Base-by-base conservation (phyloP, 805 yeast genomes). In the Metschnikowia kofuensis region DNA sequence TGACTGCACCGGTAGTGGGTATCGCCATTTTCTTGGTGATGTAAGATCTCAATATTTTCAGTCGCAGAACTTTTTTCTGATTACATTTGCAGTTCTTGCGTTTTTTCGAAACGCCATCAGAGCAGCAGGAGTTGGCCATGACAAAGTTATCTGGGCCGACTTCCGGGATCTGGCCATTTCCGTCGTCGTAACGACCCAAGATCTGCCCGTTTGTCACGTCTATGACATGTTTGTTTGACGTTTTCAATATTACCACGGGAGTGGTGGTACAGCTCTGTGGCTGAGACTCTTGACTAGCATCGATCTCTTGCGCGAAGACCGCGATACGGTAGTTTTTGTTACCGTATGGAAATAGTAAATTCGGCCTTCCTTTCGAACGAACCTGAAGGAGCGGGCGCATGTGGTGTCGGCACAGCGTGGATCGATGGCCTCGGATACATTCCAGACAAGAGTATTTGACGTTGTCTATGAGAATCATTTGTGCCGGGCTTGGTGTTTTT, bases 381-480 rank as follows among this genome's bases (percentile, higher is more conserved):
- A 92, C 97, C 59, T 89, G 88, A 11, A 91, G 83, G 37, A 92
- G 72, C 26, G 94, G 89, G 41, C 97, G 75, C 45, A 79, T 74
- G 30, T 86, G 80, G 66, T 92, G 99, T 46, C 80, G 80, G 66
- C 99, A 92, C 47, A 85, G 82, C 0, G 92, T 83, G 1, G 97
- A 87, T 37, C 99, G 70, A 62, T 92, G 99, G 14, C 98, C 98
- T 39, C 97, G 74, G 26, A 94, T 89, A 62, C 99, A 92, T 60
- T 84, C 85, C 47, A 80, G 79, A 66, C 97, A 89, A 3, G 96
- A 87, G 63, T 87, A 86, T 59, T 90, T 86, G 57, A 80, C 85
- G 29, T 86, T 87, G 54, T 86, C 87, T 58, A 85, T 87, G 45
- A 87, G 68, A 45, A 89, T 87, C 96, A 89, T 89, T 46, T 37